Evolutionary conservation across 495 filamentous ascomycete species (phyloP).

Genomic region (Astrothelium macrocarpum): DNA sequence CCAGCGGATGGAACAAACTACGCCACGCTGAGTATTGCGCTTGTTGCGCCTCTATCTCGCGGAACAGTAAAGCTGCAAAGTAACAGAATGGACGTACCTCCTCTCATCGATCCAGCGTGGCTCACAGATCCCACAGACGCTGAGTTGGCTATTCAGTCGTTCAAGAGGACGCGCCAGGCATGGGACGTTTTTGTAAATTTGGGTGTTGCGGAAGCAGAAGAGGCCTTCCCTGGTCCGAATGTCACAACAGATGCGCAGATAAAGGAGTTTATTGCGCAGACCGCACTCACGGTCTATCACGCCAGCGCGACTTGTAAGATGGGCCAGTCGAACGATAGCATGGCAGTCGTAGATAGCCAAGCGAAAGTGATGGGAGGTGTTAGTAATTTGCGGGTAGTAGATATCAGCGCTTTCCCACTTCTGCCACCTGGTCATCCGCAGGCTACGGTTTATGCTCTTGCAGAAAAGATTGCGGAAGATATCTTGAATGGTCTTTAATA

Average conservation of each 20-base stretch:
- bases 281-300: slow-evolving; percentile 40
- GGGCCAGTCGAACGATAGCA: slow-evolving; percentile 14
- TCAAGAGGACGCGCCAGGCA: slow-evolving; percentile 42
- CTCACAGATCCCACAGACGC: slow-evolving; percentile 42
- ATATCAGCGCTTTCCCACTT: slow-evolving; percentile 15
- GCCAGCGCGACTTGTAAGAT: slow-evolving; percentile 40
- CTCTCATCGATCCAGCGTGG: slow-evolving; percentile 47
- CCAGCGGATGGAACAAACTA: slow-evolving; percentile 29
- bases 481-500: slow-evolving; percentile 8
- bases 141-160: slow-evolving; percentile 43
- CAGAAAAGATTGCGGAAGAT: slow-evolving; percentile 15
- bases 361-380: slow-evolving; percentile 17
- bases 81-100: slow-evolving; percentile 33
- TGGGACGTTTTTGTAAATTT: slow-evolving; percentile 35
- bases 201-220: slow-evolving; percentile 33
- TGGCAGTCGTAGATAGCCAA: slow-evolving; percentile 17
- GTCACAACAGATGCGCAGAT: slow-evolving; percentile 47
- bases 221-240: slow-evolving; percentile 38
- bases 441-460: slow-evolving; percentile 12
- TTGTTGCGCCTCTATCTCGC: slow-evolving; percentile 41
- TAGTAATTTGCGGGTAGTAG: slow-evolving; percentile 18
- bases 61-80: slow-evolving; percentile 46
- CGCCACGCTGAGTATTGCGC: slow-evolving; percentile 32
- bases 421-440: slow-evolving; percentile 18
- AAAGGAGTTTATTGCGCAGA: slow-evolving; percentile 35